Evolutionary conservation across 257 asterid genomes (phyloP), one percentile per base, ranked within the genome.

Genomic region (Rehmannia glutinosa): DNA sequence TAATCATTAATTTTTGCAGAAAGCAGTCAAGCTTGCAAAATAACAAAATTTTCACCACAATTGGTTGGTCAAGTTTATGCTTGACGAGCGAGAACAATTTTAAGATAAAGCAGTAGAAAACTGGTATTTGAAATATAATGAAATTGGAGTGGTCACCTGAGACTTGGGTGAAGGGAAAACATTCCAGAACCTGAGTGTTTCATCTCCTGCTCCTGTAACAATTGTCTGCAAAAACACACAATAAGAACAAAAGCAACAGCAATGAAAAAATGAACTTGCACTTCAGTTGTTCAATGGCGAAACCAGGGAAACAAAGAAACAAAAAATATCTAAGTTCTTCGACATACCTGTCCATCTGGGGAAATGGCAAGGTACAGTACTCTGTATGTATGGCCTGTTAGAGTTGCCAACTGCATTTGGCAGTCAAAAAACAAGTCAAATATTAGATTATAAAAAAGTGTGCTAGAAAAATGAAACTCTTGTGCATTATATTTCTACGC

Each of bases 151-250:
- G 38, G 42, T 75, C 69, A 87, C 99, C 96, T 86, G 95, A 80
- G 99, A 93, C 58, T 83, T 93, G 15, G 92, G 95, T 33, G 96
- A 93, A 49, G 97, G 97, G 54, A 93, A 93, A 38, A 90, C 95
- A 69, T 88, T 90, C 99, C 99, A 90, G 75, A 93, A 93, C 46
- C 99, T 69, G 21, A 93, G 96, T 24, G 99, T 93, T 78, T 93
- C 99, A 47, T 93, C 99, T 75, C 97, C 97, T 8, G 99, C 99
- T 73, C 99, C 99, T 0, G 97, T 93, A 43, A 93, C 99, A 72
- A 93, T 91, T 53, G 97, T 93, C 99, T 90, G 81, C 66, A 71
- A 62, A 49, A 67, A 46, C 2, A 58, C 8, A 21, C 54, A 33
- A 12, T 21, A 42, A 20, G 59, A 61, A 13, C 62, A 27, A 20